Evolutionary conservation across 2,329 filamentous ascomycete species (phyloP).

Genomic region (Fusarium fujikuroi): DNA sequence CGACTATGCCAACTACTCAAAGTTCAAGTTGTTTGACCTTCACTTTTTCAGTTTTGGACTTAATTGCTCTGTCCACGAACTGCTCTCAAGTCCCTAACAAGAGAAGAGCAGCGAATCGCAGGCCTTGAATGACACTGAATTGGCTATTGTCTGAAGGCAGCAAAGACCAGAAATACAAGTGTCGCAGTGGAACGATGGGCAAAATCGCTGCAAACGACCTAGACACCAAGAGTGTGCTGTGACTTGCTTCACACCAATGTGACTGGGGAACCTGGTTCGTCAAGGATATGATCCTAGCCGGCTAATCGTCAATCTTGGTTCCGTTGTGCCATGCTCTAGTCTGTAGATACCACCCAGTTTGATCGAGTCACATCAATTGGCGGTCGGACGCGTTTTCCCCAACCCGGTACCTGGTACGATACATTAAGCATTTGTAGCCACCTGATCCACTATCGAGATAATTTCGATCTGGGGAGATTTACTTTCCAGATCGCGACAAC

Average conservation of each 20-base stretch:
- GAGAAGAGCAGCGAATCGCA: not conserved
- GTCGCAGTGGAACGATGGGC: not conserved
- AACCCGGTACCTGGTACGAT: constrained; percentile 34
- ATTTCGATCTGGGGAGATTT: constrained; percentile 36
- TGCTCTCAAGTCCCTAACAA: not conserved
- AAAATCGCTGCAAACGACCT: not conserved
- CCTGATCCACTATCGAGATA: constrained; percentile 42
- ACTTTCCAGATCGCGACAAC: constrained; percentile 27
- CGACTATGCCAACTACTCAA: constrained; percentile 5
- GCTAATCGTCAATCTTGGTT: constrained; percentile 19
- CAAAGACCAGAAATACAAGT: not conserved
- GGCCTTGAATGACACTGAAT: not conserved
- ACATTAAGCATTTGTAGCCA: constrained; percentile 30
- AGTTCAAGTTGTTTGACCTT: constrained; percentile 1
- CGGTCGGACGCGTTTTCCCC: constrained; percentile 12
- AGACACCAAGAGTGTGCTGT: not conserved
- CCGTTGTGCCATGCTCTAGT: constrained; percentile 4
- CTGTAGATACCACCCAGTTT: constrained; percentile 17
- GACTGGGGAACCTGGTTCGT: constrained; percentile 16
- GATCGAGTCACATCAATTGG: constrained; percentile 6
- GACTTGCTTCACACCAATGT: constrained; percentile 1
- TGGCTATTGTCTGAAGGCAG: not conserved
- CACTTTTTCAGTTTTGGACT: constrained; percentile 15
- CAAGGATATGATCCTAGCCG: not conserved
- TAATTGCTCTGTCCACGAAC: not conserved